Evolutionary conservation across 2,329 filamentous ascomycete genomes (phyloP), one percentile per base, ranked within the genome.

Genomic region (Talaromyces rugulosus): DNA sequence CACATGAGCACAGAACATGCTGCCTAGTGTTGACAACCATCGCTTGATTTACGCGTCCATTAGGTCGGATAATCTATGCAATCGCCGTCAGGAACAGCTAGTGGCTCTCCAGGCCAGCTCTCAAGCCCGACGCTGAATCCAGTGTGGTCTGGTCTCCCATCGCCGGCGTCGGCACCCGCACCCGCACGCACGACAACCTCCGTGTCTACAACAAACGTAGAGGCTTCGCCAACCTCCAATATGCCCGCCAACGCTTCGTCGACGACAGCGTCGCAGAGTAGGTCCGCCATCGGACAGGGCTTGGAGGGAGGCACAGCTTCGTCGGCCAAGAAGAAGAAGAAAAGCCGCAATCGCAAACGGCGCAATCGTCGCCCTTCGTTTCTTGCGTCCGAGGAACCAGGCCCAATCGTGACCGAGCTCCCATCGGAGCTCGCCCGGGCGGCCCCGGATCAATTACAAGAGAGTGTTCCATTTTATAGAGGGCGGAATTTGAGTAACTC

Each of bases 331-430:
- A 87, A 88, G 80, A 90, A 91, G 72, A 90, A 89, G 72, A 89
- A 87, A 68, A 89, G 92, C 74, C 86, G 90, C 52, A 88, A 86
- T 34, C 89, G 90, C 42, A 93, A 89, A 82, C 92, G 92, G 78
- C 90, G 89, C 76, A 87, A 86, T 64, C 85, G 92, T 66, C 85
- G 90, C 65, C 91, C 91, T 78, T 96, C 92, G 8, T 96, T 96
- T 72, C 88, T 90, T 28, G 81, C 84, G 16, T 78, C 85, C 0
- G 85, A 87, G 44, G 87, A 89, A 40, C 78, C 74, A 54, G 79
- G 58, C 12, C 61, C 58, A 36, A 55, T 78, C 60, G 78, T 74
- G 51, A 65, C 56, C 58, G 67, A 66, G 62, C 58, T 64, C 67
- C 60, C 70, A 62, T 64, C 40, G 56, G 61, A 47, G 63, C 60